A percentile compares a stretch with the other conserved stretches of the same genome.
Evolutionary conservation across 2,329 filamentous ascomycete genomes (phyloP).

Genomic region (Trichoderma polysporum): DNA sequence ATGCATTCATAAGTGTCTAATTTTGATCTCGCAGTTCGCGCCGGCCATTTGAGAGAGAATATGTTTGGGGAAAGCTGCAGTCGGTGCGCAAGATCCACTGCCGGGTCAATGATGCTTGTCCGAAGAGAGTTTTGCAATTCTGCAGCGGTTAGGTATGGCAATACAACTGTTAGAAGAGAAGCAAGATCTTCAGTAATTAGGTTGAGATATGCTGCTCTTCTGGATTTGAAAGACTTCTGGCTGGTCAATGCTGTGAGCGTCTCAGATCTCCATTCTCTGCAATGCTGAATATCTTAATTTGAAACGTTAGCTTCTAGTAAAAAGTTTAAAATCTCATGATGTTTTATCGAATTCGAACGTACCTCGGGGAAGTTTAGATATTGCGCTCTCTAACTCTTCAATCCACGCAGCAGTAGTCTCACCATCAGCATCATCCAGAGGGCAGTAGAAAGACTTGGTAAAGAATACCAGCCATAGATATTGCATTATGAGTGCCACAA

Average conservation of each 20-base stretch:
- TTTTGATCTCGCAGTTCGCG: slow-evolving; percentile 36
- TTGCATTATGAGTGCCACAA: slow-evolving; percentile 39
- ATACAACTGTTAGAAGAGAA: slow-evolving; percentile 32
- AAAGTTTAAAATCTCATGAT: neutral
- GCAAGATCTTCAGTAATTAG: slow-evolving; percentile 37
- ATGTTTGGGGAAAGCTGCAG: slow-evolving; percentile 37
- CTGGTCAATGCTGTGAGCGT: slow-evolving; percentile 37
- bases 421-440: slow-evolving; percentile 34
- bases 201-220: slow-evolving; percentile 31
- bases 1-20: slow-evolving; percentile 40
- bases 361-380: slow-evolving; percentile 38
- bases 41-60: slow-evolving; percentile 40
- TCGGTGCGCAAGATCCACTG: slow-evolving; percentile 38
- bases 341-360: neutral
- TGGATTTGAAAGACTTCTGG: slow-evolving; percentile 34
- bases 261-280: slow-evolving; percentile 40
- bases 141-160: slow-evolving; percentile 28
- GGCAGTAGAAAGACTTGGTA: slow-evolving; percentile 39
- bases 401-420: slow-evolving; percentile 36
- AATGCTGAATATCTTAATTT: slow-evolving; percentile 34
- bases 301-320: slow-evolving; percentile 15
- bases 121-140: slow-evolving; percentile 37
- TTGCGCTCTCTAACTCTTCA: slow-evolving; percentile 34
- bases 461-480: slow-evolving; percentile 39
- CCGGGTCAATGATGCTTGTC: slow-evolving; percentile 36